These are phyloP conservation scores for Aeschynomene evenia DNA, from an alignment of 306 rosid species.

Conservation along the genomic window DNA sequence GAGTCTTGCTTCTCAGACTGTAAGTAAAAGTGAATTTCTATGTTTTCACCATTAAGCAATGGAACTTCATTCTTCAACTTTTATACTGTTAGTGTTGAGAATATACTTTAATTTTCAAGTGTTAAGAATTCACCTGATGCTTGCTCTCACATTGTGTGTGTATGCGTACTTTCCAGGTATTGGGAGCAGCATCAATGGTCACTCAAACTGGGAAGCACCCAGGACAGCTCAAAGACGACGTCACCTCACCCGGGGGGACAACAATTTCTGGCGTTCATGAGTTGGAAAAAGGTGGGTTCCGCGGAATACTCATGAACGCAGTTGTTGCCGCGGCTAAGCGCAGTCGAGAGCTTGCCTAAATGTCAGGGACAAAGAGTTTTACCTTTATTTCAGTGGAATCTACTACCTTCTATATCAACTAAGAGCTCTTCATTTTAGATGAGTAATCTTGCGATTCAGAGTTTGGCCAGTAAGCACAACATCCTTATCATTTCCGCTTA, in stretches of 20 bases:
- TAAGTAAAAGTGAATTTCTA: constrained; percentile 49
- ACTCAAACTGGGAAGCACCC: constrained; percentile 66
- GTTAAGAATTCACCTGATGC: constrained; percentile 15
- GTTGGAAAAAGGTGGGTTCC: constrained; percentile 88
- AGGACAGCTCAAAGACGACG: constrained; percentile 88
- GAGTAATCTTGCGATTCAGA: not conserved
- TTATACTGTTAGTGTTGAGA: no score
- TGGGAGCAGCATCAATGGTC: constrained; percentile 90
- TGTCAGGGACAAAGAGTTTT: constrained; percentile 14
- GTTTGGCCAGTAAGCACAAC: not conserved
- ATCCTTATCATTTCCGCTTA: not conserved
- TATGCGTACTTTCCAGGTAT: constrained; percentile 47
- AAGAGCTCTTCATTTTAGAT: constrained; percentile 7
- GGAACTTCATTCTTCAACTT: not conserved
- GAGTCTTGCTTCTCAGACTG: constrained; percentile 92
- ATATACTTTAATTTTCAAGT: no score
- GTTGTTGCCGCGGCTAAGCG: constrained; percentile 81
- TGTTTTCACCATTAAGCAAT: not conserved
- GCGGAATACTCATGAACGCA: constrained; percentile 89
- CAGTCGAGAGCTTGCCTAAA: constrained; percentile 61
- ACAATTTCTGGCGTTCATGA: constrained; percentile 88
- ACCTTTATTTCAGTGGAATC: not conserved
- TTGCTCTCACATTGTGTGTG: not conserved
- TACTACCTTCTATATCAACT: not conserved
- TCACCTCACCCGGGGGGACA: constrained; percentile 85